Conservation (phyloP, 2,329 filamentous ascomycete species). For the Penicillium sp. region DNA sequence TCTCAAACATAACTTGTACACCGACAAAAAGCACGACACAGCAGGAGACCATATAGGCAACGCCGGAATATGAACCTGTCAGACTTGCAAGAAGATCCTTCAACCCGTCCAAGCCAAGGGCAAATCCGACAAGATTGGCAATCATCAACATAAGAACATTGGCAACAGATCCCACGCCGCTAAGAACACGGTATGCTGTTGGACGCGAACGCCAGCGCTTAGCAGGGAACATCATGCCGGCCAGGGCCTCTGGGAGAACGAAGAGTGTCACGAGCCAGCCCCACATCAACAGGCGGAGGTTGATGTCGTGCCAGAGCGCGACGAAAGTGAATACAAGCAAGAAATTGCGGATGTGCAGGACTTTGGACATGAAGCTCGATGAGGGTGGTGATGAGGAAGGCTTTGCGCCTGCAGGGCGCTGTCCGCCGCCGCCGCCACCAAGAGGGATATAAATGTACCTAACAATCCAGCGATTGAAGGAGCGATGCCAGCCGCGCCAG, state of each 20-base stretch:
- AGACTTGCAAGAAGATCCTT: constrained; percentile 76
- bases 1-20: constrained; percentile 94
- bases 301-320: constrained; percentile 96
- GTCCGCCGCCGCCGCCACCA: constrained; percentile 64
- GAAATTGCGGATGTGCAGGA: constrained; percentile 72
- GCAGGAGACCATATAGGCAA: constrained; percentile 72
- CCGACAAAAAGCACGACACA: constrained; percentile 80
- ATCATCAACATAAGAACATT: constrained; percentile 96
- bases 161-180: constrained; percentile 76
- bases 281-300: constrained; percentile 88
- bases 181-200: constrained; percentile 76
- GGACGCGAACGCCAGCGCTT: constrained; percentile 71
- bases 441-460: constrained; percentile 93
- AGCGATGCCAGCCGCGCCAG: constrained; percentile 96
- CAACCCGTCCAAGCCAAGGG: constrained; percentile 85
- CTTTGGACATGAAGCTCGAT: constrained; percentile 50
- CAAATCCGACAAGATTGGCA: constrained; percentile 94
- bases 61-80: constrained; percentile 74
- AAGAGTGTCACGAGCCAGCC: constrained; percentile 96
- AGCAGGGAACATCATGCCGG: constrained; percentile 71
- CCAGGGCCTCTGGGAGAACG: constrained; percentile 84
- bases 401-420: constrained; percentile 30
- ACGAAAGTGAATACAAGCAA: constrained; percentile 93
- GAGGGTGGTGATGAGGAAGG: constrained; percentile 50
- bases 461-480: constrained; percentile 91